phyloP scores from a whole-genome alignment of 73 alveolate species.

The Tetrahymena elliotti region DNA sequence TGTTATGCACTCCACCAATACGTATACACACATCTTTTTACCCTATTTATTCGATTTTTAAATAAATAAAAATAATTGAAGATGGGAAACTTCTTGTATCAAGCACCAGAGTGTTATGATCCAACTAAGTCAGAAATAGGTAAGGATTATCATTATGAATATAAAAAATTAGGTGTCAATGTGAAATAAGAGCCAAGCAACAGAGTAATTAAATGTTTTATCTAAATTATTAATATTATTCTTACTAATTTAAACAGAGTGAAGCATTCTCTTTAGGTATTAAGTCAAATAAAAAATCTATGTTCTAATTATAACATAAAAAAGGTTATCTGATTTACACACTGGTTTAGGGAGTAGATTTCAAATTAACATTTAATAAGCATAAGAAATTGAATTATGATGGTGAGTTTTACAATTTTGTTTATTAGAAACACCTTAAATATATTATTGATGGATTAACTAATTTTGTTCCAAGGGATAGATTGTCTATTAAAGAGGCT shows the following conservation, averaged over 20 bases:
- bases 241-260: not conserved
- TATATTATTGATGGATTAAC: not conserved
- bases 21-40: not conserved
- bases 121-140: not conserved
- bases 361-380: not conserved
- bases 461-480: not conserved
- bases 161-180: not conserved
- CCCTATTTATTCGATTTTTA: not conserved
- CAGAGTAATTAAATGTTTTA: not conserved
- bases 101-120: not conserved
- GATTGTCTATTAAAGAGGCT: not conserved
- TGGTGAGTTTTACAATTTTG: not conserved
- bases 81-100: not conserved
- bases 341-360: not conserved
- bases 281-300: no score
- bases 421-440: not conserved
- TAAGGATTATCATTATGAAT: not conserved
- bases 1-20: not conserved
- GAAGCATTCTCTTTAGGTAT: not conserved
- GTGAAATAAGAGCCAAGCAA: not conserved
- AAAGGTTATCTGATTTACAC: not conserved
- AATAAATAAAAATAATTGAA: no score
- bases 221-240: no score
- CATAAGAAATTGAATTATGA: not conserved
- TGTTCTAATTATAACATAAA: not conserved